Evolutionary conservation across 192 early-diverging fungal species (phyloP).

Genomic region (Linnemannia hyalina): DNA sequence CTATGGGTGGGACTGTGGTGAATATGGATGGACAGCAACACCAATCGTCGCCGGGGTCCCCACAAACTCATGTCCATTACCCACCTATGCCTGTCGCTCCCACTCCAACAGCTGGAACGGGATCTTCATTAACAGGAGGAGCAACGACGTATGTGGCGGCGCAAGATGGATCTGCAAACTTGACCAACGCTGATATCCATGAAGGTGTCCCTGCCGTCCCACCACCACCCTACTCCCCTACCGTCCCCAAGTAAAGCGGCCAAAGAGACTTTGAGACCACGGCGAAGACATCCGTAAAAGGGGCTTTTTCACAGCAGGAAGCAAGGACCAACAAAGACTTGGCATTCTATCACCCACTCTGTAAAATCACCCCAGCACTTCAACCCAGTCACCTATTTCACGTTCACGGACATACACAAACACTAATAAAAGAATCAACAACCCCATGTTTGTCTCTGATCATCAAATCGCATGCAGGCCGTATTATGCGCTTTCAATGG

Average conservation of each 20-base stretch:
- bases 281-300: background rate
- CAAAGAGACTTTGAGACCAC: background rate
- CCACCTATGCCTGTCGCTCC: conserved; percentile 21
- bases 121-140: background rate
- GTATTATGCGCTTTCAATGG: no score
- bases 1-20: no score
- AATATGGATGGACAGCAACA: background rate
- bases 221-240: conserved; percentile 23
- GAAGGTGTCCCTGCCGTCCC: background rate
- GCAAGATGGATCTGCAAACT: conserved; percentile 18
- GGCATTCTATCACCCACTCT: no score
- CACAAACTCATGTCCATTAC: background rate
- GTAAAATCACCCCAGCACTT: background rate
- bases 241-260: conserved; percentile 10
- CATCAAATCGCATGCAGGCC: no score
- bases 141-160: background rate
- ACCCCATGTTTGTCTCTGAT: no score
- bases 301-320: background rate
- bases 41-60: background rate
- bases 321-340: no score
- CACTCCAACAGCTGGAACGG: background rate
- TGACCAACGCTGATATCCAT: background rate
- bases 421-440: conserved; percentile 1
- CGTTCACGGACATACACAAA: background rate
- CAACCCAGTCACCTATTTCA: background rate